phyloP scores from a whole-genome alignment of 2,329 filamentous ascomycete genomes.

The Stagonosporopsis chrysanthemi region DNA sequence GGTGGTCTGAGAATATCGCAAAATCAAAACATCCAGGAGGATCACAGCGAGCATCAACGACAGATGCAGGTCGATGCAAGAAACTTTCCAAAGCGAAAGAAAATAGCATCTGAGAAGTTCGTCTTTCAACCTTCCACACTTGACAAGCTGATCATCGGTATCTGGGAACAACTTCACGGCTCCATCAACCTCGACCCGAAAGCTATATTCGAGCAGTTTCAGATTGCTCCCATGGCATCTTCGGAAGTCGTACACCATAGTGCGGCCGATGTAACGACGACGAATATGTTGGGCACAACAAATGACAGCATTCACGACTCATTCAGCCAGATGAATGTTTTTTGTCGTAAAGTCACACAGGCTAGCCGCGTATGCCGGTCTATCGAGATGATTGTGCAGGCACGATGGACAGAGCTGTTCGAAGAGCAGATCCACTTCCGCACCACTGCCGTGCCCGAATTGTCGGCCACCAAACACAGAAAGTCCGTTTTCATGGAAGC shows the following conservation, averaged over 20 bases:
- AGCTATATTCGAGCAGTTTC: conserved; percentile 44
- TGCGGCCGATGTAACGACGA: conserved; percentile 15
- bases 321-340: conserved; percentile 54
- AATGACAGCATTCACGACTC: conserved; percentile 24
- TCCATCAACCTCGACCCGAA: conserved; percentile 53
- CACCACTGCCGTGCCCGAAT: conserved; percentile 48
- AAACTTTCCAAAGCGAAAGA: conserved; percentile 45
- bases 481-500: conserved; percentile 63
- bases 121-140: conserved; percentile 57
- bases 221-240: conserved; percentile 28
- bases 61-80: conserved; percentile 44
- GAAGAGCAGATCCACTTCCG: conserved; percentile 59
- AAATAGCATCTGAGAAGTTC: conserved; percentile 47
- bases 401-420: conserved; percentile 64
- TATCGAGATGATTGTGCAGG: conserved; percentile 66
- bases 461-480: conserved; percentile 58
- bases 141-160: conserved; percentile 58
- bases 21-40: conserved; percentile 35
- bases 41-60: conserved; percentile 42
- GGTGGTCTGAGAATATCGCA: conserved; percentile 41
- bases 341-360: conserved; percentile 56
- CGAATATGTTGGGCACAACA: conserved; percentile 23
- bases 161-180: conserved; percentile 59
- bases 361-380: conserved; percentile 63
- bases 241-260: conserved; percentile 24